Evolutionary conservation across 768 basidiomycete species (phyloP).

Genomic region (Amanita fuliginea): DNA sequence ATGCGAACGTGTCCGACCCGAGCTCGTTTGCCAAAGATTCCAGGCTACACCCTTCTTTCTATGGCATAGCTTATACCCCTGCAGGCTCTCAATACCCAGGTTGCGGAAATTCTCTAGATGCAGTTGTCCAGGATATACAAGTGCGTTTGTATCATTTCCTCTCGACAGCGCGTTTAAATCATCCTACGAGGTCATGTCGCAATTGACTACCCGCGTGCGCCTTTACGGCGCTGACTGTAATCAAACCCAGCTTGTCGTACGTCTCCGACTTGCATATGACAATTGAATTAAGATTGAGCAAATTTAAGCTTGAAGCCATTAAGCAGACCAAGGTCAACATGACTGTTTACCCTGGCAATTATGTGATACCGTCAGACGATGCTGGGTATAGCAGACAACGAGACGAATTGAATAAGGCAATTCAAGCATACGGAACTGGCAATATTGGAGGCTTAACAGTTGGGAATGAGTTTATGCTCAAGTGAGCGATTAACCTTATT

Average conservation of each 20-base stretch:
- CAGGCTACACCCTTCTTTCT: constrained; percentile 62
- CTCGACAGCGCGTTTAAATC: not conserved
- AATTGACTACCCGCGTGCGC: constrained; percentile 70
- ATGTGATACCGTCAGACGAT: constrained; percentile 45
- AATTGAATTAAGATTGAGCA: not conserved
- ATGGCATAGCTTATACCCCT: constrained; percentile 83
- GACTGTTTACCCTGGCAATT: constrained; percentile 68
- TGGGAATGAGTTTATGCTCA: constrained; percentile 86
- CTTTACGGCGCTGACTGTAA: constrained; percentile 86
- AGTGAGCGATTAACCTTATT: constrained; percentile 29
- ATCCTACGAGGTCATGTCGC: constrained; percentile 57
- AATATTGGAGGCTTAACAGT: constrained; percentile 78
- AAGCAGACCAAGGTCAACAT: constrained; percentile 80
- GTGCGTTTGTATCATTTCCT: constrained; percentile 19
- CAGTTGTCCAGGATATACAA: constrained; percentile 63
- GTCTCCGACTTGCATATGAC: constrained; percentile 12
- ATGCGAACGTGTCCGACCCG: constrained; percentile 38
- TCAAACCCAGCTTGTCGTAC: constrained; percentile 62
- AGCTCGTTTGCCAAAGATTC: constrained; percentile 61
- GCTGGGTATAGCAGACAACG: constrained; percentile 64
- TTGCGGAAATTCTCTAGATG: constrained; percentile 51
- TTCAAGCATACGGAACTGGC: constrained; percentile 68
- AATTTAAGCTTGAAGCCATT: constrained; percentile 72
- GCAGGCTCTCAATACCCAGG: constrained; percentile 51
- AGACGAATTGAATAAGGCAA: constrained; percentile 48